A percentile compares a stretch with the other conserved stretches of the same genome.
Conservation (phyloP, 441 rosid genomes). For the Erodium moschatum region DNA sequence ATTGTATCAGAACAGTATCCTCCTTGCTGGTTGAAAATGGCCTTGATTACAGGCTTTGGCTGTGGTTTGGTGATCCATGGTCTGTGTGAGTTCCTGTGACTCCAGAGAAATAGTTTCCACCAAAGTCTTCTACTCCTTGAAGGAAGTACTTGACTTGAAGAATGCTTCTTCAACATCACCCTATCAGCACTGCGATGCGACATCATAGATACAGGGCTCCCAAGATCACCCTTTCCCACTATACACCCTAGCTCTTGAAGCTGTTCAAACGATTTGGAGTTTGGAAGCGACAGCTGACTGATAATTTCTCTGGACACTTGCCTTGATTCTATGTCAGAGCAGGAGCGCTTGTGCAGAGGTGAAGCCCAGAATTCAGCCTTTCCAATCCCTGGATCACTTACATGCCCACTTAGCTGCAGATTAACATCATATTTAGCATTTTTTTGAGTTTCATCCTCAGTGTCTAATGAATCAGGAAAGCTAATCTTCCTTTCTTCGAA, state of each 20-base stretch:
- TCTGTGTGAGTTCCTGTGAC: slow-evolving; percentile 73
- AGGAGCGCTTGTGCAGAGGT: slow-evolving; percentile 68
- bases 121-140: slow-evolving; percentile 69
- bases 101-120: slow-evolving; percentile 94
- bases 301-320: slow-evolving; percentile 31
- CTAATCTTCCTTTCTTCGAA: slow-evolving; percentile 22
- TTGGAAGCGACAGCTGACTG: slow-evolving; percentile 30
- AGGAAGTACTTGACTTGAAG: slow-evolving; percentile 86
- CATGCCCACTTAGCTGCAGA: slow-evolving; percentile 46
- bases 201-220: slow-evolving; percentile 45
- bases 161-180: slow-evolving; percentile 86
- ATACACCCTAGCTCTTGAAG: slow-evolving; percentile 25
- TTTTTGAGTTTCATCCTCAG: slow-evolving; percentile 22
- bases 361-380: slow-evolving; percentile 53
- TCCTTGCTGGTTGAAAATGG: slow-evolving; percentile 47
- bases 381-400: slow-evolving; percentile 74
- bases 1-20: slow-evolving; percentile 81
- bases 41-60: slow-evolving; percentile 15
- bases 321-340: slow-evolving; percentile 61
- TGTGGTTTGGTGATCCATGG: slow-evolving; percentile 33
- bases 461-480: slow-evolving; percentile 25
- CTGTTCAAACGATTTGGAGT: slow-evolving; percentile 33
- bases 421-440: slow-evolving; percentile 23
- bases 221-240: slow-evolving; percentile 23
- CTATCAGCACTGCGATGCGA: slow-evolving; percentile 66